Percentiles rank a stretch among this genome's conserved stretches.
Evolutionary conservation across 1,284 basidiomycete genomes (phyloP).

Genomic region (Ustilago bromivora): DNA sequence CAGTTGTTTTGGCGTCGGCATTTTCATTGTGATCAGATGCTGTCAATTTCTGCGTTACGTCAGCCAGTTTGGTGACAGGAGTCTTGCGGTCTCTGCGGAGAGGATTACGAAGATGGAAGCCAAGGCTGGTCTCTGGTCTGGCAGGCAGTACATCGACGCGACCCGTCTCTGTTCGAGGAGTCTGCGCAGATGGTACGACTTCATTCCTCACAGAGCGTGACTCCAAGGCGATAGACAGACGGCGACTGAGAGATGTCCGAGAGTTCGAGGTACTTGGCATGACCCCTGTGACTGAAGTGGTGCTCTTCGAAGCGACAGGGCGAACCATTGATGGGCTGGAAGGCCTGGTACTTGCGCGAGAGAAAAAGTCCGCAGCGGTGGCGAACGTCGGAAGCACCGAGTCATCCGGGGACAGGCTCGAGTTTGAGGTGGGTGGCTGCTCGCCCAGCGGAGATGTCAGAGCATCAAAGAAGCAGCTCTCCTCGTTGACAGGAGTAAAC

Average conservation of each 20-base stretch:
- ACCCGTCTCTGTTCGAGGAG: not conserved
- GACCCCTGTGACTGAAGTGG: not conserved
- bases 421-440: conserved; percentile 6
- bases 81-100: conserved; percentile 32
- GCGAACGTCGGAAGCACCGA: conserved; percentile 29
- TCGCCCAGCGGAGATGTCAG: conserved; percentile 28
- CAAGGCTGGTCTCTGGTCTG: conserved; percentile 35
- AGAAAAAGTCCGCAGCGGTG: conserved; percentile 27
- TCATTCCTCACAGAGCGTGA: conserved; percentile 4
- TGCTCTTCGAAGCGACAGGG: conserved; percentile 13
- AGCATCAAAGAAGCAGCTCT: conserved; percentile 36
- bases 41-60: not conserved
- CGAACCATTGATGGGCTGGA: conserved; percentile 11
- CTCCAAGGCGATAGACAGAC: conserved; percentile 29
- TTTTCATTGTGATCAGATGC: not conserved
- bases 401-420: conserved; percentile 11
- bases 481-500: conserved; percentile 30
- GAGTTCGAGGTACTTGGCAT: not conserved
- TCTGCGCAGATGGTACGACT: conserved; percentile 17
- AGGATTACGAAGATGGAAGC: conserved; percentile 36
- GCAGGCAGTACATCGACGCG: conserved; percentile 12
- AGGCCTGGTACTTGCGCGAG: not conserved
- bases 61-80: conserved; percentile 12
- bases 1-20: not conserved
- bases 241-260: conserved; percentile 22